These are phyloP conservation scores for Carex scoparia DNA, from an alignment of 176 grass and related monocot species.

Conservation along the genomic window DNA sequence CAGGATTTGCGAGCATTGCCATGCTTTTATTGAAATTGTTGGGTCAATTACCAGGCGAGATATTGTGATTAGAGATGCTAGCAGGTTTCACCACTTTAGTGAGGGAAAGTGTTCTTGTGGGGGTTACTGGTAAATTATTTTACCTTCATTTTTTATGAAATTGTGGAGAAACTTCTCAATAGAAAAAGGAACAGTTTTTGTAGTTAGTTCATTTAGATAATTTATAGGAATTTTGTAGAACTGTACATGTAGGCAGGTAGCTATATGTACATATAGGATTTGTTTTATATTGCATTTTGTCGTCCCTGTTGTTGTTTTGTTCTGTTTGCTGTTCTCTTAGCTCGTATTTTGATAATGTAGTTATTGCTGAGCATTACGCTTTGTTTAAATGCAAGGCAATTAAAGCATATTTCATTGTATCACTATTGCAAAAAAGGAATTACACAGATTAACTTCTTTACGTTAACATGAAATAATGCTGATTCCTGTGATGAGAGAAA, in stretches of 20 bases:
- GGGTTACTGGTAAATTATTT: slow-evolving; percentile 70
- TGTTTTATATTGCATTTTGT: slow-evolving; percentile 1
- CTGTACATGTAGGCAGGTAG: slow-evolving; percentile 3
- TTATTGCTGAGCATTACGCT: not conserved
- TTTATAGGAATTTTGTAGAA: slow-evolving; percentile 1
- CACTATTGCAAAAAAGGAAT: not conserved
- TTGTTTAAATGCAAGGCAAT: not conserved
- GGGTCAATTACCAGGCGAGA: slow-evolving; percentile 48
- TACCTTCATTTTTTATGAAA: slow-evolving; percentile 5
- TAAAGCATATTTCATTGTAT: not conserved
- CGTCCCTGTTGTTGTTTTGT: not conserved
- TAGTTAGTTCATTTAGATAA: not conserved
- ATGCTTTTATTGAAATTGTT: slow-evolving; percentile 54
- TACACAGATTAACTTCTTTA: not conserved
- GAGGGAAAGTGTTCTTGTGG: slow-evolving; percentile 71
- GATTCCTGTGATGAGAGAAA: not conserved
- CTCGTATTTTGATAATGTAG: not conserved
- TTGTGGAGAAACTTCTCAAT: not conserved
- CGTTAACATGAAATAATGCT: not conserved
- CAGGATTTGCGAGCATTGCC: slow-evolving; percentile 63
- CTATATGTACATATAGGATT: not conserved
- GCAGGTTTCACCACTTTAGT: slow-evolving; percentile 86
- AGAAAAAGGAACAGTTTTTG: not conserved
- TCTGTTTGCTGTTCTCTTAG: not conserved
- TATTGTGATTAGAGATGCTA: slow-evolving; percentile 74